Evolutionary conservation across 1,139 yeast species (phyloP).

Genomic region (Wickerhamomyces sp.): DNA sequence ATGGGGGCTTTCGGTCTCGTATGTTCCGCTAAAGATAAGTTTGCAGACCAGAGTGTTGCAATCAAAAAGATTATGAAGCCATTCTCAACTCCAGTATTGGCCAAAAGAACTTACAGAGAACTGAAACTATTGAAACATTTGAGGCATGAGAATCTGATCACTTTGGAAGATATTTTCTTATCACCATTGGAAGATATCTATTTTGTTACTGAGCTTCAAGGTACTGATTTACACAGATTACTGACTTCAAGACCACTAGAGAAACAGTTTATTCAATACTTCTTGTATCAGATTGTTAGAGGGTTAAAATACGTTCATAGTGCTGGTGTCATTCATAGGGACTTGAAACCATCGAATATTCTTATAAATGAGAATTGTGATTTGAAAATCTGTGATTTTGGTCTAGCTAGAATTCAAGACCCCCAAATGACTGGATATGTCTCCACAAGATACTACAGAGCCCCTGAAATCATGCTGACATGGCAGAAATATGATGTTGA

Average conservation of each 20-base stretch:
- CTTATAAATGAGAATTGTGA: conserved; percentile 94
- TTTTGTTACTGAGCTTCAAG: conserved; percentile 94
- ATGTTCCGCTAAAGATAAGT: conserved; percentile 90
- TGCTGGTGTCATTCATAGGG: conserved; percentile 96
- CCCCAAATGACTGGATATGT: conserved; percentile 99
- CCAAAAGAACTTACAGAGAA: conserved; percentile 95
- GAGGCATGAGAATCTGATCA: conserved; percentile 90
- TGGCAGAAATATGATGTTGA: conserved; percentile 99
- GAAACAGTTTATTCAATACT: conserved; percentile 94
- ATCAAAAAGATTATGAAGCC: conserved; percentile 98
- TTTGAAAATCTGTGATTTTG: conserved; percentile 94
- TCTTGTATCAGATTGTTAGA: conserved; percentile 86
- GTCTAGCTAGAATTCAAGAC: conserved; percentile 93
- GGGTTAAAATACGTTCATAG: conserved; percentile 95
- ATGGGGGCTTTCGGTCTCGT: conserved; percentile 99
- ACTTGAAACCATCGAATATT: conserved; percentile 88
- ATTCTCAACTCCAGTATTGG: conserved; percentile 87
- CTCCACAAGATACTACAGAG: conserved; percentile 92
- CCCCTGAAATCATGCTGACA: conserved; percentile 98
- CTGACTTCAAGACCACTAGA: conserved; percentile 91
- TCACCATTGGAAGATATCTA: conserved; percentile 95
- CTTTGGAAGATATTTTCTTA: conserved; percentile 88
- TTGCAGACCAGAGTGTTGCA: conserved; percentile 91
- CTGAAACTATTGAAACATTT: conserved; percentile 87
- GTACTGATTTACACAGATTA: conserved; percentile 90